Conservation (phyloP, 208 protist species). For the Trypanosomatidae sp. region DNA sequence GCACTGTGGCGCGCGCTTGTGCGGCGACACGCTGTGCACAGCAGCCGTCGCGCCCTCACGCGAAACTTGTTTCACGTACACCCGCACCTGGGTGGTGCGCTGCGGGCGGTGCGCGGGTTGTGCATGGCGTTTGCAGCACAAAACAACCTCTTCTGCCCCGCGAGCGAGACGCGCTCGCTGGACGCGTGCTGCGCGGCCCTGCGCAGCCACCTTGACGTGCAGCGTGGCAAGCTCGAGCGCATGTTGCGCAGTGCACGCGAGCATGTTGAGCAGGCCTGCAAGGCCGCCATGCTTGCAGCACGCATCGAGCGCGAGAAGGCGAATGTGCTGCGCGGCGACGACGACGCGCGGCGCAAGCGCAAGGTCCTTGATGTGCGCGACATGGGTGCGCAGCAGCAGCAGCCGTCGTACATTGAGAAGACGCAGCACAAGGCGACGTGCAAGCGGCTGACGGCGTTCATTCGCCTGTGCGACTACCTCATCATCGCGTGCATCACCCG, state of each 20-base stretch:
- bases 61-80: conserved; percentile 85
- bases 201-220: conserved; percentile 31
- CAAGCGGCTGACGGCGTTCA: conserved; percentile 87
- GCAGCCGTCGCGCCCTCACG: conserved; percentile 62
- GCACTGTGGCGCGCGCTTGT: conserved; percentile 86
- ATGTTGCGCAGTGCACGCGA: conserved; percentile 83
- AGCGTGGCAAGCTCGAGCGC: conserved; percentile 49
- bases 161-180: conserved; percentile 64
- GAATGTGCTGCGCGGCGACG: conserved; percentile 45
- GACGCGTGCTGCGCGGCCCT: conserved; percentile 45
- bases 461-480: conserved; percentile 91
- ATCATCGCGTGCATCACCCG: conserved; percentile 83
- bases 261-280: conserved; percentile 83
- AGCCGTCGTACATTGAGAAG: conserved; percentile 89
- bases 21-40: conserved; percentile 63
- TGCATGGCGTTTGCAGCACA: conserved; percentile 60
- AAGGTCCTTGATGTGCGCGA: conserved; percentile 73
- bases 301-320: conserved; percentile 67
- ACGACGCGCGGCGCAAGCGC: conserved; percentile 59
- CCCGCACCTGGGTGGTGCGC: conserved; percentile 62
- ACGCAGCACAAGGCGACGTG: conserved; percentile 86
- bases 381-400: conserved; percentile 56
- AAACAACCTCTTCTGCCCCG: conserved; percentile 52
- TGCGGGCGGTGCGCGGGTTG: conserved; percentile 62
- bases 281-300: conserved; percentile 80